Percentiles rank a stretch among this genome's conserved stretches.
Conservation (phyloP, 352 stramenopile genomes). For the Elongisporangium anandrum region DNA sequence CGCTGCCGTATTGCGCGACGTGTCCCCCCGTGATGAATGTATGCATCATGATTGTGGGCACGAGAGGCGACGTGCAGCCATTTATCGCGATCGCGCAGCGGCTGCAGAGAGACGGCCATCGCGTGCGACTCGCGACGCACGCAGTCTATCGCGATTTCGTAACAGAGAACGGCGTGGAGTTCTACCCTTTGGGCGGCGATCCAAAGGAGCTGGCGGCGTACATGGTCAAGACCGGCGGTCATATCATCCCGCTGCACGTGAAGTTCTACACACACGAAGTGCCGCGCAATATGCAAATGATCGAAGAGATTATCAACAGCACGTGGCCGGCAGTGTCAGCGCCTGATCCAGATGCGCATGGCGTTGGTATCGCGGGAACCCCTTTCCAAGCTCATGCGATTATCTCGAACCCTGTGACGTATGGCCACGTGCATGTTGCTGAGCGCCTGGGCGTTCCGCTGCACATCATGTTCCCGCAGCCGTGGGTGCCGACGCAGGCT, state of each 20-base stretch:
- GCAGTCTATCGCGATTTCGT: conserved; percentile 83
- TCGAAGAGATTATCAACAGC: conserved; percentile 80
- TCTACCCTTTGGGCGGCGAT: conserved; percentile 63
- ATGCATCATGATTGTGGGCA: conserved; percentile 83
- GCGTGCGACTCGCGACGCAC: conserved; percentile 89
- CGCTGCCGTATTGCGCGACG: conserved; percentile 6
- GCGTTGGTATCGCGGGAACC: conserved; percentile 21
- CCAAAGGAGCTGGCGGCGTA: conserved; percentile 77
- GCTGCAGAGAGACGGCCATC: conserved; percentile 77
- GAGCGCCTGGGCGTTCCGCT: conserved; percentile 91
- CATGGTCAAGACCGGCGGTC: conserved; percentile 87
- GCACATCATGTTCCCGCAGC: conserved; percentile 93
- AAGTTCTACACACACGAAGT: conserved; percentile 58
- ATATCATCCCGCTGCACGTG: conserved; percentile 61
- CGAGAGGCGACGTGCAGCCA: conserved; percentile 64
- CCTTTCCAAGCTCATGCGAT: conserved; percentile 89
- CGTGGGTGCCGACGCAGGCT: conserved; percentile 74
- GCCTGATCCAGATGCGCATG: conserved; percentile 58
- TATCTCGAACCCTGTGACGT: conserved; percentile 91
- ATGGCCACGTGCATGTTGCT: conserved; percentile 89
- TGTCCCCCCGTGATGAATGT: conserved; percentile 40
- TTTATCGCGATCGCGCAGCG: conserved; percentile 71
- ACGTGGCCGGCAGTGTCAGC: conserved; percentile 85
- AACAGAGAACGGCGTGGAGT: conserved; percentile 55
- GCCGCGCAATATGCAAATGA: conserved; percentile 83